Evolutionary conservation across 129 eudicot species (phyloP).

Genomic region (Saussurea involucrata): DNA sequence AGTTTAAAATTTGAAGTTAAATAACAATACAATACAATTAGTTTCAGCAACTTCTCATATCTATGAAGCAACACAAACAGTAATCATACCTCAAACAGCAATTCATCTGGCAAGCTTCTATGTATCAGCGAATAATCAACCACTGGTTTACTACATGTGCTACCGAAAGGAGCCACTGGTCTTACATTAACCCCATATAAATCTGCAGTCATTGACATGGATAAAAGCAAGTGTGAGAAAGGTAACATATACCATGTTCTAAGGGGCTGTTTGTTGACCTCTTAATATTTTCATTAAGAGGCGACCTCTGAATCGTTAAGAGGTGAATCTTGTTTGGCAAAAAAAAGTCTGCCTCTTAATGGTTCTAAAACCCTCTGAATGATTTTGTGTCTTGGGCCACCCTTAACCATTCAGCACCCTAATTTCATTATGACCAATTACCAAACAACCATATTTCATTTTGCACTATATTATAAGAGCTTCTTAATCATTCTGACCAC

Average conservation of each 20-base stretch:
- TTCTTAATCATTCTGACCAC: too few species aligned
- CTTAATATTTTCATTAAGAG: too few species aligned
- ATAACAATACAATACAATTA: background rate
- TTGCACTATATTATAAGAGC: too few species aligned
- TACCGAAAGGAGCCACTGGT: constrained; percentile 85
- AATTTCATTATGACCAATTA: too few species aligned
- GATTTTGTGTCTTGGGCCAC: too few species aligned
- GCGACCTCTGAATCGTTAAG: too few species aligned
- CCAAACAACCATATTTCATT: too few species aligned
- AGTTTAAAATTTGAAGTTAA: background rate
- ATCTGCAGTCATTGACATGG: constrained; percentile 43
- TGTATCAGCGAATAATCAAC: constrained; percentile 75
- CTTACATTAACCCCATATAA: constrained; percentile 83
- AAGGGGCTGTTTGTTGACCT: too few species aligned
- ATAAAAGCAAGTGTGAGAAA: background rate
- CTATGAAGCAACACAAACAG: background rate
- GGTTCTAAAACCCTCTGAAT: too few species aligned
- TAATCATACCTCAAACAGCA: constrained; percentile 74
- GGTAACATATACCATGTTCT: background rate
- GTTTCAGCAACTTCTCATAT: background rate
- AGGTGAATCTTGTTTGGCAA: too few species aligned
- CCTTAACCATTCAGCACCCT: too few species aligned
- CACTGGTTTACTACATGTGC: constrained; percentile 51
- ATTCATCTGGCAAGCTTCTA: constrained; percentile 80
- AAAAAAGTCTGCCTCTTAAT: too few species aligned